phyloP scores from a whole-genome alignment of 257 asterid species.

The Penstemon barbatus region DNA sequence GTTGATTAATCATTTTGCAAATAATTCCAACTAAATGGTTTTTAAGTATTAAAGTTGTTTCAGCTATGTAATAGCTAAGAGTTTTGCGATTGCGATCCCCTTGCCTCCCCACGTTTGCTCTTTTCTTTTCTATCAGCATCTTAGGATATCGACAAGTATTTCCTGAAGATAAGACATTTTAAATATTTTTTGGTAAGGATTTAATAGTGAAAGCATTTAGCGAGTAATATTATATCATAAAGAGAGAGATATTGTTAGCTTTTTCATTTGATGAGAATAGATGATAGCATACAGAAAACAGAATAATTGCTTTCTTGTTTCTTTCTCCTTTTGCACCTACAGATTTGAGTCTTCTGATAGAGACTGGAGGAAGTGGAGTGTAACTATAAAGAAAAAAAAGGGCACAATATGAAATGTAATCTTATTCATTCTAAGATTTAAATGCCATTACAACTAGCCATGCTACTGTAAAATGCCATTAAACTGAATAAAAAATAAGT shows the following conservation, averaged over 20 bases:
- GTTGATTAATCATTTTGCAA: conserved; percentile 12
- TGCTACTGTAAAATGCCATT: neutral
- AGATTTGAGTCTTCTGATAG: neutral
- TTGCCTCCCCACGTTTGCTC: neutral
- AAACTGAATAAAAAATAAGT: conserved; percentile 2
- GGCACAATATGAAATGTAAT: neutral
- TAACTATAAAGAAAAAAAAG: neutral
- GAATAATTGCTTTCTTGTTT: neutral
- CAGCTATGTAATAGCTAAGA: conserved; percentile 7
- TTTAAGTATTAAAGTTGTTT: neutral
- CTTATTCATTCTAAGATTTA: neutral
- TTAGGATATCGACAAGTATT: neutral
- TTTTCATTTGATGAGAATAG: conserved; percentile 1
- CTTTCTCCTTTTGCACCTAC: neutral
- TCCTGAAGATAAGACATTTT: conserved; percentile 13
- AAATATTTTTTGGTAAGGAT: conserved; percentile 14
- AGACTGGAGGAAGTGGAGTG: neutral
- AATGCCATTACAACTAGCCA: neutral
- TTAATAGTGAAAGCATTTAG: conserved; percentile 9
- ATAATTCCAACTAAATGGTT: neutral
- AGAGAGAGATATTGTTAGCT: neutral
- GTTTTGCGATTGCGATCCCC: neutral
- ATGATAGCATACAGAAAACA: neutral
- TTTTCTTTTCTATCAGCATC: neutral
- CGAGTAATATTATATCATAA: too few relatives aligned